A percentile compares a stretch with the other conserved stretches of the same genome.
phyloP scores from a whole-genome alignment of 495 filamentous ascomycete species.

The Hyaloscypha hepaticicola region DNA sequence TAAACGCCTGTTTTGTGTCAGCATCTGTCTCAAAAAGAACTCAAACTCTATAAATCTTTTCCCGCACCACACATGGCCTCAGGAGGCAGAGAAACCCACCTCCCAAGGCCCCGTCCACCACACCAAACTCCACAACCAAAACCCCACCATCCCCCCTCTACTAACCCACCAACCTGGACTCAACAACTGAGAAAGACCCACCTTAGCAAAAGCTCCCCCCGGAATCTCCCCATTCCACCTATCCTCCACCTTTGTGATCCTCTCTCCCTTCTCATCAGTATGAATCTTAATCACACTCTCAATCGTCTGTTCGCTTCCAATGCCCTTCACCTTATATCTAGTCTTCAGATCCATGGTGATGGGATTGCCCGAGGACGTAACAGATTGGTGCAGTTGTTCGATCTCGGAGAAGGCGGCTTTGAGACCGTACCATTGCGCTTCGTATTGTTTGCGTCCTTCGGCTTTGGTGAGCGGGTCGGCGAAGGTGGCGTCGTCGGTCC shows the following conservation, averaged over 20 bases:
- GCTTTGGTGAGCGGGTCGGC: conserved; percentile 27
- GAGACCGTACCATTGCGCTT: conserved; percentile 32
- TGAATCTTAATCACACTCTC: conserved; percentile 48
- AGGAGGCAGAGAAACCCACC: conserved; percentile 22
- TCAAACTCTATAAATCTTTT: background rate
- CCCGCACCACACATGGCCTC: too few species aligned
- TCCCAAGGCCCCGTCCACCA: conserved; percentile 36
- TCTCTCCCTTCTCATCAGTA: conserved; percentile 34
- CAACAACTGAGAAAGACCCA: conserved; percentile 35
- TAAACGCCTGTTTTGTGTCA: conserved; percentile 47
- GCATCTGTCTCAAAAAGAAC: conserved; percentile 22
- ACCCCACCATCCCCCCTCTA: background rate
- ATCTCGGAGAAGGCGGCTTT: conserved; percentile 27
- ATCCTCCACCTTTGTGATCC: conserved; percentile 56
- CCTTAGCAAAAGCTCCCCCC: conserved; percentile 46
- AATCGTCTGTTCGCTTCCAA: conserved; percentile 53
- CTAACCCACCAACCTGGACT: background rate
- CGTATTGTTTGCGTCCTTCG: conserved; percentile 26
- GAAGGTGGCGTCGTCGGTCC: conserved; percentile 38
- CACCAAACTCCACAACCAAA: background rate
- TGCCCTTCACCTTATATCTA: conserved; percentile 52
- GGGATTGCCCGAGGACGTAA: conserved; percentile 53
- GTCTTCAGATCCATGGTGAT: conserved; percentile 52
- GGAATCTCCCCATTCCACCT: conserved; percentile 56
- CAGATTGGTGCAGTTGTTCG: conserved; percentile 44